Evolutionary conservation across 2,329 filamentous ascomycete genomes (phyloP).

Genomic region (Talaromyces sp.): DNA sequence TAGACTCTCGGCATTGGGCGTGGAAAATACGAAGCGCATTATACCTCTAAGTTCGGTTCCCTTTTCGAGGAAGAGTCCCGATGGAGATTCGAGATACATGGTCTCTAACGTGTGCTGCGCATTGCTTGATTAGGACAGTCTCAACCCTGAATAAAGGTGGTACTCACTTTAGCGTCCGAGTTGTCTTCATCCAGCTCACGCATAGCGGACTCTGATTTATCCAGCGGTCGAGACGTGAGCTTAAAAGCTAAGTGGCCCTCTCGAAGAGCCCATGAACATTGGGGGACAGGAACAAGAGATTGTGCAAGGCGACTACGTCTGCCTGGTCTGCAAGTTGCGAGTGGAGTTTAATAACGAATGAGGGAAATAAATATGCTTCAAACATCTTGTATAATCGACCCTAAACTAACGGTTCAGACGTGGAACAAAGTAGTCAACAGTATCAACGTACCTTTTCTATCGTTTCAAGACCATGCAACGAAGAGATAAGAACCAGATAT

Average conservation of each 20-base stretch:
- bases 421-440: background rate
- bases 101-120: slow-evolving; percentile 6
- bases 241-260: slow-evolving; percentile 15
- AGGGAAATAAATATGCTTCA: slow-evolving; percentile 10
- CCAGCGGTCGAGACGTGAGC: background rate
- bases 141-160: background rate
- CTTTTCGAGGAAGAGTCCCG: slow-evolving; percentile 6
- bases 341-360: slow-evolving; percentile 6
- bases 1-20: slow-evolving; percentile 7
- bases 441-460: background rate
- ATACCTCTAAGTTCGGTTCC: background rate
- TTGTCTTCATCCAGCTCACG: background rate
- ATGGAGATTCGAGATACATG: background rate
- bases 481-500: slow-evolving; percentile 9
- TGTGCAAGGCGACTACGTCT: slow-evolving; percentile 5
- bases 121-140: background rate
- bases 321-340: background rate
- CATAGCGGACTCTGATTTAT: background rate
- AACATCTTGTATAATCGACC: slow-evolving; percentile 12
- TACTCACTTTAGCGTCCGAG: slow-evolving; percentile 6
- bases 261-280: slow-evolving; percentile 13
- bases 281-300: slow-evolving; percentile 17
- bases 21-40: slow-evolving; percentile 12
- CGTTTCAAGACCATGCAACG: slow-evolving; percentile 2
- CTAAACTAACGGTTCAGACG: slow-evolving; percentile 5